These are phyloP conservation scores for Scalesia atractyloides DNA, from an alignment of 129 eudicot genomes.

Conservation along the genomic window DNA sequence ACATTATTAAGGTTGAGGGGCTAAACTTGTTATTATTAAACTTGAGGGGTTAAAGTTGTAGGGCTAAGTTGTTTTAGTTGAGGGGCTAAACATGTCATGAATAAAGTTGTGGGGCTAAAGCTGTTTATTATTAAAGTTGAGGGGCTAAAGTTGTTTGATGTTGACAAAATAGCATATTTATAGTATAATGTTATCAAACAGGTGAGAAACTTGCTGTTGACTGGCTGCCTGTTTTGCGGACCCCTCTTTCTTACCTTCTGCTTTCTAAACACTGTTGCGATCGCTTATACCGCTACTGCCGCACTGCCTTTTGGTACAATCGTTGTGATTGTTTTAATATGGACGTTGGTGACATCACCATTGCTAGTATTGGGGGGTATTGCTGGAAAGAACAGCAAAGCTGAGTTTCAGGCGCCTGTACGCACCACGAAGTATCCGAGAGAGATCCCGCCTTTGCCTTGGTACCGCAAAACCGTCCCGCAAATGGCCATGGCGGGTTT, in stretches of 20 bases:
- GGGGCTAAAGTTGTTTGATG: no score
- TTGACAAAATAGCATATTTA: no score
- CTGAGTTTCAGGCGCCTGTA: slow-evolving; percentile 68
- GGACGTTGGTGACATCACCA: slow-evolving; percentile 67
- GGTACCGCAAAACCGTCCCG: slow-evolving; percentile 68
- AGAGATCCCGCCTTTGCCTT: slow-evolving; percentile 69
- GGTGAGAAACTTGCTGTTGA: slow-evolving; percentile 22
- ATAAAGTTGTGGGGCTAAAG: no score
- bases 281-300: slow-evolving; percentile 57
- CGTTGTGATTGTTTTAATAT: slow-evolving; percentile 56
- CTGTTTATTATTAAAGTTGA: no score
- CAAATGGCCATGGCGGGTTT: slow-evolving; percentile 90
- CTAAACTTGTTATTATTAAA: no score
- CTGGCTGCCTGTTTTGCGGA: slow-evolving; percentile 21
- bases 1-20: no score
- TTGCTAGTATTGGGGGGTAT: slow-evolving; percentile 68
- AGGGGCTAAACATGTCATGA: no score
- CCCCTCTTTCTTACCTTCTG: slow-evolving; percentile 43
- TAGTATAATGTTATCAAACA: not conserved
- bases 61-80: no score
- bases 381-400: slow-evolving; percentile 64
- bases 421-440: slow-evolving; percentile 67
- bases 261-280: slow-evolving; percentile 65
- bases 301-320: slow-evolving; percentile 67
- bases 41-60: no score